A percentile compares a stretch with the other conserved stretches of the same genome.
Conservation (phyloP, 768 basidiomycete species). For the Naganishia kalamii region DNA sequence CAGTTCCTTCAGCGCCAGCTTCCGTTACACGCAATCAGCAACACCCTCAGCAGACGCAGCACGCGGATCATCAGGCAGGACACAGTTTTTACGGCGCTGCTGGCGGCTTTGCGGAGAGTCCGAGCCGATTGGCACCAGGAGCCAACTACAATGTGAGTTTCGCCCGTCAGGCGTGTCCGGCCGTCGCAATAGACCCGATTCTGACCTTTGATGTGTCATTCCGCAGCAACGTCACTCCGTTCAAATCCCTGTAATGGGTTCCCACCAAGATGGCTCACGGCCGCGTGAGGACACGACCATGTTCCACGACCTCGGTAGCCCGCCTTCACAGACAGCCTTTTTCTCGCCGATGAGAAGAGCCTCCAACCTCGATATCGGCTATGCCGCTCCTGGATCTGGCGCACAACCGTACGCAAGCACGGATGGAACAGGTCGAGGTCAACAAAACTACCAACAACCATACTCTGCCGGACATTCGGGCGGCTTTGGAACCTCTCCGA, state of each 20-base stretch:
- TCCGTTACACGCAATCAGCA: background rate
- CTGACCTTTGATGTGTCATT: background rate
- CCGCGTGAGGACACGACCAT: too few relatives aligned
- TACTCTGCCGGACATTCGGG: conserved; percentile 10
- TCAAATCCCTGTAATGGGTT: background rate
- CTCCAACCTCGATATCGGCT: background rate
- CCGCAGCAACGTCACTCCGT: conserved; percentile 18
- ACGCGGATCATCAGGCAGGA: background rate
- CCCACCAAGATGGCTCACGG: too few relatives aligned
- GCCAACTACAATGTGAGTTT: background rate
- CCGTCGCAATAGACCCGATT: background rate
- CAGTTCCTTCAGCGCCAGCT: background rate
- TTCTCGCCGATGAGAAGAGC: conserved; percentile 15
- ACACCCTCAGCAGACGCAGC: background rate
- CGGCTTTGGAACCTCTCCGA: background rate
- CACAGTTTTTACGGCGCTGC: background rate
- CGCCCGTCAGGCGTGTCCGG: background rate
- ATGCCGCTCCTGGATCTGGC: background rate
- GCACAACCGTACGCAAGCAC: background rate
- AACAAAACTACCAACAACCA: conserved; percentile 15
- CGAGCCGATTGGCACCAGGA: background rate
- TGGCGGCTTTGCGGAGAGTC: background rate
- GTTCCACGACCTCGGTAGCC: background rate
- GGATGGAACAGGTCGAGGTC: background rate
- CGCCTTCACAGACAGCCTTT: background rate